phyloP scores from a whole-genome alignment of 73 alveolate species.

The Durusdinium trenchii region DNA sequence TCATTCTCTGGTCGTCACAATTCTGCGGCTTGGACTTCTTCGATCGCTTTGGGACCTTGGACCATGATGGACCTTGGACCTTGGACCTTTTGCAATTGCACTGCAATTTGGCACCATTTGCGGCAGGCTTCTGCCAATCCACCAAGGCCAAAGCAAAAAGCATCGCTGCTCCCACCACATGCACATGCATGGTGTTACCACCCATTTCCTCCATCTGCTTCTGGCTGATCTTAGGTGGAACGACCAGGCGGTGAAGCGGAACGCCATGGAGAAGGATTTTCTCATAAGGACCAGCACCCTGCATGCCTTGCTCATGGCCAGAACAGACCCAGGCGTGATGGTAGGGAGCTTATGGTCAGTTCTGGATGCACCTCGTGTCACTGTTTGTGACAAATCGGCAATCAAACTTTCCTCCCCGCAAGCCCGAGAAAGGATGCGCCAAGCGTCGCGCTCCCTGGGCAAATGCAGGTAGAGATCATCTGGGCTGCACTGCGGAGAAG shows the following conservation, averaged over 20 bases:
- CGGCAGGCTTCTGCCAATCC: background rate
- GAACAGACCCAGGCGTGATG: slow-evolving; percentile 11
- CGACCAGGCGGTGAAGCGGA: background rate
- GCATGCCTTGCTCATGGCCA: slow-evolving; percentile 4
- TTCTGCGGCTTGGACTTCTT: too few relatives aligned
- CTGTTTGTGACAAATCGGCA: slow-evolving; percentile 28
- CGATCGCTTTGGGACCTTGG: too few relatives aligned
- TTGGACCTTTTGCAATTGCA: background rate
- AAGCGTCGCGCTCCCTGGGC: slow-evolving; percentile 57
- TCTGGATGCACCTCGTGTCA: background rate
- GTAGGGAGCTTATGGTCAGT: slow-evolving; percentile 7
- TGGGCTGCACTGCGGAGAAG: background rate
- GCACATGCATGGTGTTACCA: slow-evolving; percentile 61
- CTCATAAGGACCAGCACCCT: background rate
- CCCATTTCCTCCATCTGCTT: slow-evolving; percentile 41
- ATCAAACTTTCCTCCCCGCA: too few relatives aligned
- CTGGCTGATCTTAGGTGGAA: background rate
- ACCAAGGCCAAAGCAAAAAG: background rate
- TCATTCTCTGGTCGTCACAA: too few relatives aligned
- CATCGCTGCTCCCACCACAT: slow-evolving; percentile 24
- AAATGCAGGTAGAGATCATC: slow-evolving; percentile 1
- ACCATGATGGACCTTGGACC: slow-evolving; percentile 1
- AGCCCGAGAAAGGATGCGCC: background rate
- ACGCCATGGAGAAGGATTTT: slow-evolving; percentile 10
- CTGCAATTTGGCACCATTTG: background rate